Base-by-base conservation (phyloP, 805 yeast species). In the Yamadazyma philogaea region DNA sequence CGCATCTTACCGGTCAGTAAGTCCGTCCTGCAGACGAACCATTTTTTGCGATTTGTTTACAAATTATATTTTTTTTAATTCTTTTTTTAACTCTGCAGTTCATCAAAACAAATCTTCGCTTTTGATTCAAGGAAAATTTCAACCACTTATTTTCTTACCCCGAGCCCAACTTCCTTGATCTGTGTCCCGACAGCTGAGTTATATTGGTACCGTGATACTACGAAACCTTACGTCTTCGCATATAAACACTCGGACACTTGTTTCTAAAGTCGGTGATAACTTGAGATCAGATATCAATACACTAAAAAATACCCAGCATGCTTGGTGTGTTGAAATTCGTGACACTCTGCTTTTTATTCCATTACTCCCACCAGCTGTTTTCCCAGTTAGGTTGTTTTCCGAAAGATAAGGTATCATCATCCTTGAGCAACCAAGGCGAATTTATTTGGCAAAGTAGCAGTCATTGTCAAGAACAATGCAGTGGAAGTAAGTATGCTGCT, bases 401-500 rank as follows among this genome's bases (percentile, higher is more conserved):
- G 24, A 32, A 53, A 53, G 49, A 70, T 20, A 38, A 58, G n/a
- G 50, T 74, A 3, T 62, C 34, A 33, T 46, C 55, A 2, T 38
- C 38, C 58, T 75, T 67, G 51, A 38, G 57, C n/a, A 57, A 53
- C 42, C 58, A 66, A 46, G 86, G 83, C 22, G 53, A 70, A 2
- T 77, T 75, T 57, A 63, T 60, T 1, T 83, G 65, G 56, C 90
- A 85, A 62, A 73, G 88, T 7, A 74, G 79, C 14, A 66, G 74
- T 6, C 65, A 77, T 54, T 84, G 93, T 60, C 65, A 70, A 44
- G 49, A 54, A 6, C 65, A 68, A 47, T 83, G 96, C 62, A 42
- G 56, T 40, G 74, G 74, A 7, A 66, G 61, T 18, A 53, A 50
- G 27, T 61, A 68, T 21, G 63, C 62, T 8, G 74, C 69, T 3